Evolutionary conservation across 1,284 basidiomycete species (phyloP), one percentile per base, ranked within the genome.

Genomic region (Ceratobasidium sp.): DNA sequence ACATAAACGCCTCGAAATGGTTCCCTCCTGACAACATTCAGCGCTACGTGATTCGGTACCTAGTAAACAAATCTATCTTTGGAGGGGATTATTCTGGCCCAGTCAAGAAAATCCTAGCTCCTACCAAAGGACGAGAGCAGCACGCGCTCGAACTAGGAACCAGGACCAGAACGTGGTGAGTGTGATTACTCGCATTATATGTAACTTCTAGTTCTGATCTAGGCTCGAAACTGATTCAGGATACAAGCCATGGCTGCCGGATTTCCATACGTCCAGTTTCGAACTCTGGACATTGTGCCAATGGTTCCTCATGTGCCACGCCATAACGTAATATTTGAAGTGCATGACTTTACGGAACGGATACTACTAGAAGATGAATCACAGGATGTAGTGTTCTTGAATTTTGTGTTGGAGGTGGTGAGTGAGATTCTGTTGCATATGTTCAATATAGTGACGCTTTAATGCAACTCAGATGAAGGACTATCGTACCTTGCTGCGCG

Each of bases 251-350:
- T 59, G 57, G 57, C 57, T 6, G 34, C 57, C 57, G 36, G 39
- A n/a, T 59, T 59, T 36, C 57, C 57, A 3, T 14, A 59, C 28
- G 57, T 59, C 9, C 57, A 59, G 36, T 59, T 59, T 41, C 57
- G 57, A 3, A 59, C 32, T 32, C 3, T 59, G 8, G 57, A 59
- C 21, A n/a, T 59, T n/a, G 57, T 39, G n/a, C 57, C 57, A 26
- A 41, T 34, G 12, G 39, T 39, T 5, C n/a, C 57, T 10, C 57
- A 59, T 32, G 36, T 32, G 3, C 57, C 57, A 16, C 28, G 30
- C 3, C 26, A 28, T 10, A 59, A 59, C 34, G 39, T 59, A 10
- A 14, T 59, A 41, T 59, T 59, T 30, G 57, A 59, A 26, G 57
- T 41, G 14, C 39, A 59, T 32, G 57, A 59, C 21, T 36, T 59